Evolutionary conservation across 805 yeast genomes (phyloP).

Genomic region (Ogataea allantospora): DNA sequence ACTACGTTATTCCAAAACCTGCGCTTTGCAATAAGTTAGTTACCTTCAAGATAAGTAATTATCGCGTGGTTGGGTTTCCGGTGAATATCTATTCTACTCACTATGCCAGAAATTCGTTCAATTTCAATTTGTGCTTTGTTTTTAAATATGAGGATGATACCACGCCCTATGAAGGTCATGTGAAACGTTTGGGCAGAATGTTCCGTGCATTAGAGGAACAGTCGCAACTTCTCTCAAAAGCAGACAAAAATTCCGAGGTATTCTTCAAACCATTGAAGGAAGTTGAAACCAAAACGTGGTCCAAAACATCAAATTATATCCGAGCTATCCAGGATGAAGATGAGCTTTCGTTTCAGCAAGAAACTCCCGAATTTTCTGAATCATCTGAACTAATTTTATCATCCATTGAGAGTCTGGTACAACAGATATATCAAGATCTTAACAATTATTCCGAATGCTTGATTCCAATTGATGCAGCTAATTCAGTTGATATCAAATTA

Average conservation of each 20-base stretch:
- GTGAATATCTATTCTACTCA: constrained; percentile 71
- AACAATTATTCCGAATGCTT: constrained; percentile 95
- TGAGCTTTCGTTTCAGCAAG: constrained; percentile 21
- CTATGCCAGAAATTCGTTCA: constrained; percentile 89
- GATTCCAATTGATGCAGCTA: constrained; percentile 87
- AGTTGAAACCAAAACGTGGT: constrained; percentile 13
- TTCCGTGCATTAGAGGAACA: constrained; percentile 90
- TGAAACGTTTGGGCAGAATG: constrained; percentile 82
- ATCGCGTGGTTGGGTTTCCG: constrained; percentile 82
- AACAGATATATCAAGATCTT: constrained; percentile 90
- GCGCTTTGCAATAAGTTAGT: constrained; percentile 81
- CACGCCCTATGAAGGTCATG: constrained; percentile 82
- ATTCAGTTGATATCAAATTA: constrained; percentile 88
- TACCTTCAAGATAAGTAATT: constrained; percentile 66
- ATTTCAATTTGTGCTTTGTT: constrained; percentile 89
- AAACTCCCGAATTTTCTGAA: constrained; percentile 24
- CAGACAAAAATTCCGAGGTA: constrained; percentile 42
- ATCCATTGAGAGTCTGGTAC: constrained; percentile 72
- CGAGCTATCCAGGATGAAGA: constrained; percentile 33
- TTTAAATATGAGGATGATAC: constrained; percentile 81
- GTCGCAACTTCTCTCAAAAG: constrained; percentile 63
- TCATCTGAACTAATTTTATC: constrained; percentile 30
- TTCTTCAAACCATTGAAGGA: constrained; percentile 35
- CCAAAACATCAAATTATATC: constrained; percentile 28
- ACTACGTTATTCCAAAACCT: constrained; percentile 92